Evolutionary conservation across 108 stramenopile species (phyloP), one percentile per base, ranked within the genome.

Genomic region (Mayamaea pseudoterrestris): DNA sequence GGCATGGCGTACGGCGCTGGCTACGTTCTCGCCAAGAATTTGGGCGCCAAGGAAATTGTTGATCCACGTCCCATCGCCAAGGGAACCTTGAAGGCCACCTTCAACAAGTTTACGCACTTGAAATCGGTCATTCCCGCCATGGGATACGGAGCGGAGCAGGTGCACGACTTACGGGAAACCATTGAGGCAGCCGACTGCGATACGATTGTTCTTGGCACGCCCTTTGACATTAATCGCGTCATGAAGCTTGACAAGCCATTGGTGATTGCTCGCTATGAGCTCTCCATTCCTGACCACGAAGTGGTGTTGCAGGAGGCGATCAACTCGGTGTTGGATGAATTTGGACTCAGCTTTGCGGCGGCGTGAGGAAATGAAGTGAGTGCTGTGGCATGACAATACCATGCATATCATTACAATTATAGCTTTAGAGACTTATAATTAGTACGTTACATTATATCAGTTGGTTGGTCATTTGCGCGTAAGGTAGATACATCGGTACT

Each of bases 1-100:
- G 71, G 71, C 12, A 68, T 72, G 66, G 56, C 71, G 2, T 72
- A 61, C 55, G 71, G 71, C 11, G 71, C 71, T 2, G 71, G 71
- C 1, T 72, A 27, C 22, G 71, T 61, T 17, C 54, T 72, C n/a
- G 66, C 66, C 20, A 64, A 67, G 25, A 47, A 67, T 16, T 43
- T 68, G 30, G 66, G 66, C 27, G 71, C 66, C 11, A 13, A 4
- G 3, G 69, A 70, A 32, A 64, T 68, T 31, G 71, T 72, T 0
- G 71, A 72, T 49, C 71, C 71, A n/a, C 71, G 48, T 30, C 58
- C 66, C 11, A 53, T 36, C 39, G 71, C 71, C 27, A 63, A 72
- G 44, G 71, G 71, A 2, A 57, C 59, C 11, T 37, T 72, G 25
- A 50, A 44, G 17, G 62, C 49, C 24, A 55, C 61, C 5, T 66